phyloP scores from a whole-genome alignment of 129 eudicot genomes.

The Logfia minima region DNA sequence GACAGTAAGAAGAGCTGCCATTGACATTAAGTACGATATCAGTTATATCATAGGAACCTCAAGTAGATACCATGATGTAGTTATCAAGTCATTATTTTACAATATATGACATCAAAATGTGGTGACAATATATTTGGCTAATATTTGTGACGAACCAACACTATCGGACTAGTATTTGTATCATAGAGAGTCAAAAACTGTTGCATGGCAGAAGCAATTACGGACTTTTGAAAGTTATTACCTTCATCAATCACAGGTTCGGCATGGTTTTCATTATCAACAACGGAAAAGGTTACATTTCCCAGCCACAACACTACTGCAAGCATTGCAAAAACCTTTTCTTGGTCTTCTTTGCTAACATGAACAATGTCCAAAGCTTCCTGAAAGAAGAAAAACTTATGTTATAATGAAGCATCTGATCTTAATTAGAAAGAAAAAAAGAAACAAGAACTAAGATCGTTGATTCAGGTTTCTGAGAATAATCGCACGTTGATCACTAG shows the following conservation, averaged over 20 bases:
- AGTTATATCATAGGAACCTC: background rate
- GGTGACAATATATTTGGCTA: background rate
- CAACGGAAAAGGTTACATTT: conserved; percentile 55
- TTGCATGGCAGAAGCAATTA: conserved; percentile 10
- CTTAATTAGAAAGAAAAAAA: background rate
- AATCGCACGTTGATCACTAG: background rate
- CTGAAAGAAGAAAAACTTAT: conserved; percentile 36
- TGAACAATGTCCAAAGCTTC: conserved; percentile 90
- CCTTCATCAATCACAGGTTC: conserved; percentile 89
- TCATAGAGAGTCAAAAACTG: conserved; percentile 10
- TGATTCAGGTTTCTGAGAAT: conserved; percentile 9
- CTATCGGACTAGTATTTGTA: background rate
- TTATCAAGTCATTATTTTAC: no score
- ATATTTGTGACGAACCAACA: background rate
- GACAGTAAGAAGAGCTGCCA: conserved; percentile 61
- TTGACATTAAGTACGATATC: background rate
- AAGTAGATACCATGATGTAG: background rate
- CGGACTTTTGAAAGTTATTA: conserved; percentile 18
- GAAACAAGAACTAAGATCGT: background rate
- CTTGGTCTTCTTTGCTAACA: conserved; percentile 81
- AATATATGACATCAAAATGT: conserved; percentile 2
- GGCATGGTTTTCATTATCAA: conserved; percentile 77
- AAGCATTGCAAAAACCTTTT: conserved; percentile 73
- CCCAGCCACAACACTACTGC: conserved; percentile 91
- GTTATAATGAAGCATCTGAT: background rate